These are phyloP conservation scores for Chlorociboria aeruginascens DNA, from an alignment of 495 filamentous ascomycete species.

Conservation along the genomic window DNA sequence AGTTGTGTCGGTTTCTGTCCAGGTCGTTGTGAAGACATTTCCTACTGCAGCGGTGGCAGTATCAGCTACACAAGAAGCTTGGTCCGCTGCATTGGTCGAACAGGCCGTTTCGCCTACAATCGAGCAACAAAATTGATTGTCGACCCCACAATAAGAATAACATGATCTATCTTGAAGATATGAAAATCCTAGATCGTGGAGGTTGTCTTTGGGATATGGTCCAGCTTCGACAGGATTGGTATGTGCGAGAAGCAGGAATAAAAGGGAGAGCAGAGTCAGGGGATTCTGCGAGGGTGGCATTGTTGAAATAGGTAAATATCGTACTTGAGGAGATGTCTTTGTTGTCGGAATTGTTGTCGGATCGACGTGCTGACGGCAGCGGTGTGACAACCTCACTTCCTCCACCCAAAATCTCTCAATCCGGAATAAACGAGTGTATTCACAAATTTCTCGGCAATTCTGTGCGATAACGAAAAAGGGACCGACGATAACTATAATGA, in stretches of 20 bases:
- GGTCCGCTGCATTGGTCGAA: slow-evolving; percentile 42
- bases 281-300: slow-evolving; percentile 16
- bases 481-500: slow-evolving; percentile 1
- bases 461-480: slow-evolving; percentile 1
- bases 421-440: slow-evolving; percentile 9
- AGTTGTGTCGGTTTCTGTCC: slow-evolving; percentile 48
- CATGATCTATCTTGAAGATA: slow-evolving; percentile 36
- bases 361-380: not conserved
- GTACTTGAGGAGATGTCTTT: not conserved
- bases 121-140: slow-evolving; percentile 55
- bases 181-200: slow-evolving; percentile 22
- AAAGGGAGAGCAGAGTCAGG: slow-evolving; percentile 10
- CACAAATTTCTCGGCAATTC: not conserved
- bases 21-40: slow-evolving; percentile 57
- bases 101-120: slow-evolving; percentile 38
- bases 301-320: not conserved
- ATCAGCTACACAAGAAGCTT: slow-evolving; percentile 17
- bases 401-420: not conserved
- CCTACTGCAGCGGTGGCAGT: slow-evolving; percentile 5
- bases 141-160: slow-evolving; percentile 53
- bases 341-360: not conserved
- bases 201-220: slow-evolving; percentile 5
- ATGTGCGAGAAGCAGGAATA: slow-evolving; percentile 6
- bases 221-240: slow-evolving; percentile 1
- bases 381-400: slow-evolving; percentile 1